These are phyloP conservation scores for Zygoascus bituminiphila DNA, from an alignment of 805 yeast species.

Conservation along the genomic window DNA sequence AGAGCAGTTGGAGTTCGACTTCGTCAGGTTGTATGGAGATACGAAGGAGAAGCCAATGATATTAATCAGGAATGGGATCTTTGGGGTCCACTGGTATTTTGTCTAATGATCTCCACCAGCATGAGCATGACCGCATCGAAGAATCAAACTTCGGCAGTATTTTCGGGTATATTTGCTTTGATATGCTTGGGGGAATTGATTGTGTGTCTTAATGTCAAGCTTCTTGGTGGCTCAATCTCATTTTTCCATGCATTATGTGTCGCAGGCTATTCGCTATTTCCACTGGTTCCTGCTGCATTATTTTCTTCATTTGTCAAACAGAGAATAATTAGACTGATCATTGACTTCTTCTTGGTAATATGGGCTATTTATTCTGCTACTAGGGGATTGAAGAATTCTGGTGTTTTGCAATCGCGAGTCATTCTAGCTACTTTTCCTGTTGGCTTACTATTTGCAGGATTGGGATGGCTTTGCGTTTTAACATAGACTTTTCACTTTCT, in stretches of 20 bases:
- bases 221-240: slow-evolving; percentile 52
- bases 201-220: slow-evolving; percentile 57
- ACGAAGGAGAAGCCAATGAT: slow-evolving; percentile 12
- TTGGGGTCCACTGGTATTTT: slow-evolving; percentile 65
- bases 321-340: slow-evolving; percentile 41
- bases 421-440: slow-evolving; percentile 60
- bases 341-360: slow-evolving; percentile 39
- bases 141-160: slow-evolving; percentile 43
- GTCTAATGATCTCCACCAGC: slow-evolving; percentile 46
- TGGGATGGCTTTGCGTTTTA: slow-evolving; percentile 61
- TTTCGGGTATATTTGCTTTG: slow-evolving; percentile 55
- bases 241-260: slow-evolving; percentile 62
- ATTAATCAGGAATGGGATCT: slow-evolving; percentile 28
- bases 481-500: slow-evolving; percentile 32
- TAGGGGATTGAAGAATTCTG: slow-evolving; percentile 51
- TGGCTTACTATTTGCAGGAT: slow-evolving; percentile 49
- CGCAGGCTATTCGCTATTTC: slow-evolving; percentile 63
- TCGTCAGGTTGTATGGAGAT: slow-evolving; percentile 38
- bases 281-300: slow-evolving; percentile 47
- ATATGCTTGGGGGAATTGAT: slow-evolving; percentile 56
- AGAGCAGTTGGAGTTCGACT: slow-evolving; percentile 37
- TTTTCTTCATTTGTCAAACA: slow-evolving; percentile 41
- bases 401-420: slow-evolving; percentile 55
- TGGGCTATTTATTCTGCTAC: slow-evolving; percentile 64
- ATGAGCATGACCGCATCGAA: slow-evolving; percentile 37